phyloP scores from a whole-genome alignment of 805 yeast genomes.

The Pichia californica region DNA sequence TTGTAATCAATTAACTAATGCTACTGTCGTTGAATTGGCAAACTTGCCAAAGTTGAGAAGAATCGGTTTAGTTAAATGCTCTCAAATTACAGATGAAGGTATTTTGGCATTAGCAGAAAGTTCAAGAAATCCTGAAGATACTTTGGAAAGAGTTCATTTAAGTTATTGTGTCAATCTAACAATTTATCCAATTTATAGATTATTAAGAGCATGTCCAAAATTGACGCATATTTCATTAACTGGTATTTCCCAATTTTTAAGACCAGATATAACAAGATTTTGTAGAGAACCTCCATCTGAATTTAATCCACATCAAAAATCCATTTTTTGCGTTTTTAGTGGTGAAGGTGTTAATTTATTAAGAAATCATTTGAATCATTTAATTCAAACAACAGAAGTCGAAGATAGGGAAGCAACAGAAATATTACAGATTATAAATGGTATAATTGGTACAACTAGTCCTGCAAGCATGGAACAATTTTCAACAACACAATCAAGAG shows the following conservation, averaged over 20 bases:
- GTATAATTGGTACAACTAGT: slow-evolving; percentile 21
- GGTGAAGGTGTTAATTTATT: slow-evolving; percentile 81
- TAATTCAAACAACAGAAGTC: slow-evolving; percentile 28
- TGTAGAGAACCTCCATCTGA: slow-evolving; percentile 93
- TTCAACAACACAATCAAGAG: slow-evolving; percentile 14
- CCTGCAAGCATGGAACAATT: slow-evolving; percentile 15
- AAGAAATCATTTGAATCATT: slow-evolving; percentile 53
- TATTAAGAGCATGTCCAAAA: slow-evolving; percentile 75
- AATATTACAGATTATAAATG: slow-evolving; percentile 24
- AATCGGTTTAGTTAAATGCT: slow-evolving; percentile 90
- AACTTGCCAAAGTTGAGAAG: slow-evolving; percentile 74
- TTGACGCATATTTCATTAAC: slow-evolving; percentile 88
- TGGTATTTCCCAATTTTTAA: slow-evolving; percentile 83
- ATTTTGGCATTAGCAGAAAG: slow-evolving; percentile 54
- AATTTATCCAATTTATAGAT: slow-evolving; percentile 65
- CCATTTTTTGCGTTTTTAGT: slow-evolving; percentile 85
- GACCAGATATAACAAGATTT: slow-evolving; percentile 76
- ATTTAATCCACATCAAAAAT: slow-evolving; percentile 78
- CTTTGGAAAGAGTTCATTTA: slow-evolving; percentile 87
- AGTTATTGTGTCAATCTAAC: slow-evolving; percentile 83
- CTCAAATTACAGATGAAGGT: slow-evolving; percentile 81
- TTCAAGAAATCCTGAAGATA: slow-evolving; percentile 55
- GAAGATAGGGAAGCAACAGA: slow-evolving; percentile 28
- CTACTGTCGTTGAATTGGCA: slow-evolving; percentile 69
- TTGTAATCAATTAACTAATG: slow-evolving; percentile 82